Evolutionary conservation across 257 asterid species (phyloP).

Genomic region (Petunia axillaris): DNA sequence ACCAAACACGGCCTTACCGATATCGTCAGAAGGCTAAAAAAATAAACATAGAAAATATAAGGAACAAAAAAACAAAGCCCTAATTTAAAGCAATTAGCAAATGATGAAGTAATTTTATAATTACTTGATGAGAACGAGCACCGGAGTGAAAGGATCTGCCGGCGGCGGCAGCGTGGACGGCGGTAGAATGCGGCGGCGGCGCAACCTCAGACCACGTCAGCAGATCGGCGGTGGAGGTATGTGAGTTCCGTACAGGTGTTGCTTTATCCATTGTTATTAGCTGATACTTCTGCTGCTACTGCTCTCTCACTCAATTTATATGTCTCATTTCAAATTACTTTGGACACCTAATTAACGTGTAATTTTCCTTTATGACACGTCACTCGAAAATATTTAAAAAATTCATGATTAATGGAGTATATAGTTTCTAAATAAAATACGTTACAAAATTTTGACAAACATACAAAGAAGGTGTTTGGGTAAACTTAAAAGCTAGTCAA

Average conservation of each 20-base stretch:
- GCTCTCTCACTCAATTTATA: neutral
- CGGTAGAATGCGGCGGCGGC: conserved; percentile 39
- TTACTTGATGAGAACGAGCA: conserved; percentile 56
- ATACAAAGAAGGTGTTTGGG: too few species aligned
- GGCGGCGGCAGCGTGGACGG: conserved; percentile 27
- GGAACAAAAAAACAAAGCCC: neutral
- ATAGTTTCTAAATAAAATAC: too few species aligned
- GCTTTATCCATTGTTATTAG: conserved; percentile 33
- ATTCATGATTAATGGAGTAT: too few species aligned
- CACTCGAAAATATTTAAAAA: too few species aligned
- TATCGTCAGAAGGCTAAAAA: conserved; percentile 69
- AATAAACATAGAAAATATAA: neutral
- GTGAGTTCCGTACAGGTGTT: conserved; percentile 59
- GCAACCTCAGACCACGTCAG: conserved; percentile 66
- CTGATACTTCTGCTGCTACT: neutral
- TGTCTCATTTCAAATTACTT: neutral
- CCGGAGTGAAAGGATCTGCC: conserved; percentile 36
- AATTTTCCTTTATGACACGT: neutral
- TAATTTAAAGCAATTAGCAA: neutral
- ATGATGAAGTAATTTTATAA: neutral
- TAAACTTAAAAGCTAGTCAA: too few species aligned
- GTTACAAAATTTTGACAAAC: too few species aligned
- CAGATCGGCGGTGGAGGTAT: conserved; percentile 71
- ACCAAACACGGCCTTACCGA: conserved; percentile 80
- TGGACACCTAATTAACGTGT: too few species aligned